Percentiles rank a stretch among this genome's conserved stretches.
Evolutionary conservation across 805 yeast species (phyloP).

Genomic region (Ogataea trehaloabstinens): DNA sequence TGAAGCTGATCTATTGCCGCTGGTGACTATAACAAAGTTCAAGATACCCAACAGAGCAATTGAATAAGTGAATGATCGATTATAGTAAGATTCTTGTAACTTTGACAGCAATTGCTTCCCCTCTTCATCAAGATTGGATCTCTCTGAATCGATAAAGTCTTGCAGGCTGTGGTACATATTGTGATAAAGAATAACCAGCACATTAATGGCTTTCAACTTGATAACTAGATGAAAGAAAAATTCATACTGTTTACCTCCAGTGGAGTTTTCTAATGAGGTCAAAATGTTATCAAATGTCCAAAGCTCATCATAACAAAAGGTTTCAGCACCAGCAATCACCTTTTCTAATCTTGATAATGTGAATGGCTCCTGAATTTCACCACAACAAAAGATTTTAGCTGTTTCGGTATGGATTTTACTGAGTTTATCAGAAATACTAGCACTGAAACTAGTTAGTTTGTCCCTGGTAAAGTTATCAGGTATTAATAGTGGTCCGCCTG

Average conservation of each 20-base stretch:
- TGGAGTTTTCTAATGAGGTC: constrained; percentile 3
- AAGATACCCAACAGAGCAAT: constrained; percentile 19
- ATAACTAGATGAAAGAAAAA: constrained; percentile 5
- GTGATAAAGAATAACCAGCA: constrained; percentile 22
- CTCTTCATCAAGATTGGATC: constrained; percentile 7
- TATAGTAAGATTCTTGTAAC: constrained; percentile 13
- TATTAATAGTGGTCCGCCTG: constrained; percentile 22
- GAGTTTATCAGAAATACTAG: constrained; percentile 2
- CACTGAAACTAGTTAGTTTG: not conserved
- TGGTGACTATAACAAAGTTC: constrained; percentile 15
- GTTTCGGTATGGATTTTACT: constrained; percentile 5
- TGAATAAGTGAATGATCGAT: constrained; percentile 17
- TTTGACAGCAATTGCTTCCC: constrained; percentile 6
- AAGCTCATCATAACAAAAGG: constrained; percentile 10
- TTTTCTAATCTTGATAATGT: constrained; percentile 16
- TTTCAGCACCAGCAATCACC: constrained; percentile 18
- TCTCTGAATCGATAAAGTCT: constrained; percentile 10
- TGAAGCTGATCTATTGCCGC: constrained; percentile 6
- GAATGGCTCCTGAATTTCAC: constrained; percentile 1
- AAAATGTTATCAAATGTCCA: constrained; percentile 9
- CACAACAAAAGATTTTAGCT: constrained; percentile 3
- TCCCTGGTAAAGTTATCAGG: not conserved
- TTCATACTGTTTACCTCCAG: not conserved
- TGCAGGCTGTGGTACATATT: constrained; percentile 13
- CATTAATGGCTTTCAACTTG: constrained; percentile 18